A percentile compares a stretch with the other conserved stretches of the same genome.
These are phyloP conservation scores for Jaltomata sinuosa DNA, from an alignment of 257 asterid species.

Conservation along the genomic window DNA sequence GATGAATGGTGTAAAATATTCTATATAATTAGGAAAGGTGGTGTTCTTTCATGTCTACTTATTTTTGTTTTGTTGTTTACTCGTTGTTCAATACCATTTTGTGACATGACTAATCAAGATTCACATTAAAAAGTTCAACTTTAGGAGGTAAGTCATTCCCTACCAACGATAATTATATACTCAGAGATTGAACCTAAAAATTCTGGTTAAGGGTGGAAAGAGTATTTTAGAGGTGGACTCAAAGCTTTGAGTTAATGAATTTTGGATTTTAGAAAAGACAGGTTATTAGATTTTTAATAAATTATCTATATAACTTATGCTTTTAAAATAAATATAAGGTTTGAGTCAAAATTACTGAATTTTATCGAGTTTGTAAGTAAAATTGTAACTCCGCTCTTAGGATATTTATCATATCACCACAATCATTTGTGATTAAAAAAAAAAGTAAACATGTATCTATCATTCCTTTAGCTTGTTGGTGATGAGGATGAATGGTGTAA, in stretches of 20 bases:
- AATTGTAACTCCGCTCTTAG: not conserved
- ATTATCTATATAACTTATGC: not conserved
- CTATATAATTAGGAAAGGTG: not conserved
- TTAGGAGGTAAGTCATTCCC: not conserved
- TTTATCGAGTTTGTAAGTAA: not conserved
- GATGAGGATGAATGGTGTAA: not conserved
- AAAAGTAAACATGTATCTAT: not conserved
- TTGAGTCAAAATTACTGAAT: not conserved
- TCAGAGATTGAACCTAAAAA: not conserved
- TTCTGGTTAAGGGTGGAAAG: not conserved
- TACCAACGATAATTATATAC: not conserved
- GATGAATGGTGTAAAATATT: not conserved
- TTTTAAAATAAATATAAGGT: not conserved
- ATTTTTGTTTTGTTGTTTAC: no score
- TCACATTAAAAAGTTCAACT: no score
- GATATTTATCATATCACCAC: not conserved
- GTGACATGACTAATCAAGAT: no score
- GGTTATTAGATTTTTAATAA: not conserved
- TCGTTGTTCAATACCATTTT: no score
- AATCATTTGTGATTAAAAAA: not conserved
- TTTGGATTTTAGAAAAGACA: not conserved
- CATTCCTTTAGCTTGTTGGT: not conserved
- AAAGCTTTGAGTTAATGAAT: not conserved
- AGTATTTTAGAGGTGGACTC: not conserved
- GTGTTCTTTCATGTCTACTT: not conserved